A percentile compares a stretch with the other conserved stretches of the same genome.
These are phyloP conservation scores for Daldinia sp. DNA, from an alignment of 2,329 filamentous ascomycete species.

Conservation along the genomic window DNA sequence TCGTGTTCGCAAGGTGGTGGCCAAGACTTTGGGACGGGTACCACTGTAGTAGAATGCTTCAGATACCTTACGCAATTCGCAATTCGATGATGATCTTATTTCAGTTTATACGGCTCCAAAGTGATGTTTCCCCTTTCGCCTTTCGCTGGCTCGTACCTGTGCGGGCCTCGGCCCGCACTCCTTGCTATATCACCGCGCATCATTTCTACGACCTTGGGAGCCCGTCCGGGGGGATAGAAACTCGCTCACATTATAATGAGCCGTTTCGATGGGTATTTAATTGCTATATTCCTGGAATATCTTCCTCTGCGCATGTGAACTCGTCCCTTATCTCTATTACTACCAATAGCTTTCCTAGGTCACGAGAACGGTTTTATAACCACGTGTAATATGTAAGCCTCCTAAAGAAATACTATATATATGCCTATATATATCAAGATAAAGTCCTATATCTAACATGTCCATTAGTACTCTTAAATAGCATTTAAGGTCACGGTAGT, in stretches of 20 bases:
- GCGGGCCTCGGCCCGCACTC: constrained; percentile 38
- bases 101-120: constrained; percentile 32
- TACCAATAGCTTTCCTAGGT: constrained; percentile 22
- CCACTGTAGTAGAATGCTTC: constrained; percentile 38
- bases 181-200: constrained; percentile 36
- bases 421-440: constrained; percentile 6
- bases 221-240: constrained; percentile 25
- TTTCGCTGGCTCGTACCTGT: constrained; percentile 5
- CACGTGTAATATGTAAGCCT: constrained; percentile 37
- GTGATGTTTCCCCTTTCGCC: background rate
- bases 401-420: constrained; percentile 7
- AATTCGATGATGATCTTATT: constrained; percentile 35
- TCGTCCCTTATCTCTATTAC: constrained; percentile 27
- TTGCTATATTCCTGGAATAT: constrained; percentile 20
- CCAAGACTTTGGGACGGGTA: constrained; percentile 36
- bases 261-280: constrained; percentile 41
- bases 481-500: constrained; percentile 9
- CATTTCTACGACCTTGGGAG: constrained; percentile 18
- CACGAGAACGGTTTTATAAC: constrained; percentile 10
- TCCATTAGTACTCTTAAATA: constrained; percentile 4
- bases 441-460: constrained; percentile 14
- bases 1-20: constrained; percentile 29
- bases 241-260: constrained; percentile 27
- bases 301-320: constrained; percentile 31
- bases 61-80: constrained; percentile 22